Conservation (phyloP, 2,329 filamentous ascomycete species). For the Pyrenochaeta sp. region DNA sequence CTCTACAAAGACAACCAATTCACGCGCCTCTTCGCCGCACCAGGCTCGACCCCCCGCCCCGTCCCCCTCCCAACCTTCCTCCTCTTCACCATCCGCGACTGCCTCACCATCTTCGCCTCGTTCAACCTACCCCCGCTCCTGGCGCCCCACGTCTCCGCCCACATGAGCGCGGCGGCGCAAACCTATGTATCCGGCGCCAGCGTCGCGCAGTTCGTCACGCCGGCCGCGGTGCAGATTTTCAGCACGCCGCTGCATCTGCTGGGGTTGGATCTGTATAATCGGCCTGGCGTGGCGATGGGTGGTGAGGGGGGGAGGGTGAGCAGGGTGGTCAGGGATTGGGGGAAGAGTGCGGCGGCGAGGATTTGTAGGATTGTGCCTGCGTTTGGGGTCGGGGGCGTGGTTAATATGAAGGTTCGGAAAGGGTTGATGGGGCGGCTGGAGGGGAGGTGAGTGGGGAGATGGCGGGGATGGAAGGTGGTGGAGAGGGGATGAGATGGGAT, state of each 20-base stretch:
- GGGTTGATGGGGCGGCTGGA: constrained; percentile 66
- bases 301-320: constrained; percentile 67
- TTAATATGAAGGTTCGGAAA: constrained; percentile 76
- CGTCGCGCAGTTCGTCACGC: constrained; percentile 80
- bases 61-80: constrained; percentile 76
- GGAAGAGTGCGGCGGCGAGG: constrained; percentile 73
- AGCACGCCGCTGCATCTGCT: constrained; percentile 86
- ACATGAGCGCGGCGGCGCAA: constrained; percentile 54
- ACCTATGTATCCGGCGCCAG: constrained; percentile 58
- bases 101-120: constrained; percentile 86
- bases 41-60: constrained; percentile 54
- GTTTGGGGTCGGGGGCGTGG: constrained; percentile 86
- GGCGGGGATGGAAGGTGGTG: too few species aligned
- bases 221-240: constrained; percentile 78
- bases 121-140: constrained; percentile 89
- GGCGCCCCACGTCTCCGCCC: constrained; percentile 67
- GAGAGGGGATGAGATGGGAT: too few species aligned
- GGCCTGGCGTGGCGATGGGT: constrained; percentile 59
- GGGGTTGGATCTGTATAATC: constrained; percentile 82
- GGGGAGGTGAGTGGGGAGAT: neutral
- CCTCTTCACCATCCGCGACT: constrained; percentile 84
- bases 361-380: constrained; percentile 88
- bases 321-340: constrained; percentile 77
- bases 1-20: constrained; percentile 91
- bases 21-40: constrained; percentile 76